Evolutionary conservation across 306 rosid species (phyloP).

Genomic region (Myrica gale): DNA sequence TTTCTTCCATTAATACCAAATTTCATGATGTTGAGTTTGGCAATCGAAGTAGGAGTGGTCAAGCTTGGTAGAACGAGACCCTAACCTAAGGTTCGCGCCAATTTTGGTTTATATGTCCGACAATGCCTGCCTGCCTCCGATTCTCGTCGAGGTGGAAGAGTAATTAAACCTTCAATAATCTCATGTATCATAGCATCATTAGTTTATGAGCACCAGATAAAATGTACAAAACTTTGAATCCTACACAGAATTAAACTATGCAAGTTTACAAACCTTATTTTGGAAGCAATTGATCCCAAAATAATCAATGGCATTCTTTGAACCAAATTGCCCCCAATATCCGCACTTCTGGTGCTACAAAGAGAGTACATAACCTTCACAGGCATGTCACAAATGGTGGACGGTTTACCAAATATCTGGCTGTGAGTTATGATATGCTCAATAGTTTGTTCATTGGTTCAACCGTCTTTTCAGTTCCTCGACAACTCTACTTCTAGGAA

Average conservation of each 20-base stretch:
- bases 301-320: not conserved
- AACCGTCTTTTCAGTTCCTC: constrained; percentile 60
- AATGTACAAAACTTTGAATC: no score
- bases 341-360: not conserved
- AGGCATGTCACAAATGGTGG: not conserved
- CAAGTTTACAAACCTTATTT: no score
- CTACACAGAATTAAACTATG: no score
- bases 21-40: not conserved
- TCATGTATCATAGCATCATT: no score
- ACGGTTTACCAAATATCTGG: not conserved
- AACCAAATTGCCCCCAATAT: not conserved
- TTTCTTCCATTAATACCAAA: not conserved
- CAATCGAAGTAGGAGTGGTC: not conserved
- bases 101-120: no score
- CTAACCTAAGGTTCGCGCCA: no score
- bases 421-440: not conserved
- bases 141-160: no score
- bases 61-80: no score
- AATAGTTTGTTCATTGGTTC: constrained; percentile 21
- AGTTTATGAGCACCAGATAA: no score
- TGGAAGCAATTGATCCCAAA: not conserved
- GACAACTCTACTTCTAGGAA: constrained; percentile 50
- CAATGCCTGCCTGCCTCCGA: no score
- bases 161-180: no score
- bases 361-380: not conserved